These are phyloP conservation scores for Talaromyces sp. DNA, from an alignment of 2,329 filamentous ascomycete genomes.

Conservation along the genomic window DNA sequence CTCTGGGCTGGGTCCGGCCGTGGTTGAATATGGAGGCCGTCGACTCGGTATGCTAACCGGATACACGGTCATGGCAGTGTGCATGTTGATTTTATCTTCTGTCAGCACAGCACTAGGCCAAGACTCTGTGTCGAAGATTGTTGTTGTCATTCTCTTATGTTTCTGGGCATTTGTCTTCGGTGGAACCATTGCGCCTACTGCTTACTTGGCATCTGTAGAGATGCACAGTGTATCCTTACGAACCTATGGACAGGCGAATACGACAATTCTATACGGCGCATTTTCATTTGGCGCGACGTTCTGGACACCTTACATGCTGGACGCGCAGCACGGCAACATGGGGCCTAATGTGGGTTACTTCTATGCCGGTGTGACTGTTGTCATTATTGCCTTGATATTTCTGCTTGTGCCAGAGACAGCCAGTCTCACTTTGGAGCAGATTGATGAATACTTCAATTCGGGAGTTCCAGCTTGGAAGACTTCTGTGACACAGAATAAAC, in stretches of 20 bases:
- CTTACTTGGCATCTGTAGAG: constrained; percentile 27
- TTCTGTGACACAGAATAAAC: constrained; percentile 22
- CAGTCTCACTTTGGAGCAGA: constrained; percentile 30
- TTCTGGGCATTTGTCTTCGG: constrained; percentile 32
- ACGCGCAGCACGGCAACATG: constrained; percentile 29
- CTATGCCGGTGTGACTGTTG: constrained; percentile 26
- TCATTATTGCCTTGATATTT: constrained; percentile 19
- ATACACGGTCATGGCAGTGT: constrained; percentile 25
- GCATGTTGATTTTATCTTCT: constrained; percentile 26
- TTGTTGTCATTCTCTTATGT: constrained; percentile 29
- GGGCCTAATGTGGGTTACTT: constrained; percentile 34
- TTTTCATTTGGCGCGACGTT: constrained; percentile 28
- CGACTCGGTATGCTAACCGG: constrained; percentile 25
- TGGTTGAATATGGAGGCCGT: constrained; percentile 28
- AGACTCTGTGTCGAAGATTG: constrained; percentile 20
- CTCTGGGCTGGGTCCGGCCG: constrained; percentile 18
- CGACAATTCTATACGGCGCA: constrained; percentile 24
- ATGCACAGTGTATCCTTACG: constrained; percentile 32
- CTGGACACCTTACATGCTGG: constrained; percentile 31
- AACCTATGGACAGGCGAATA: constrained; percentile 31
- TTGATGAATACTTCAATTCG: constrained; percentile 29
- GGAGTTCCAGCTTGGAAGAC: constrained; percentile 28
- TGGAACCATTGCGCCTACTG: constrained; percentile 25
- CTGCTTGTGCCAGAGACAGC: constrained; percentile 31
- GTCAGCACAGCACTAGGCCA: constrained; percentile 24